Evolutionary conservation across 73 alveolate genomes (phyloP), one percentile per base, ranked within the genome.

Genomic region (Paramecium bursaria): DNA sequence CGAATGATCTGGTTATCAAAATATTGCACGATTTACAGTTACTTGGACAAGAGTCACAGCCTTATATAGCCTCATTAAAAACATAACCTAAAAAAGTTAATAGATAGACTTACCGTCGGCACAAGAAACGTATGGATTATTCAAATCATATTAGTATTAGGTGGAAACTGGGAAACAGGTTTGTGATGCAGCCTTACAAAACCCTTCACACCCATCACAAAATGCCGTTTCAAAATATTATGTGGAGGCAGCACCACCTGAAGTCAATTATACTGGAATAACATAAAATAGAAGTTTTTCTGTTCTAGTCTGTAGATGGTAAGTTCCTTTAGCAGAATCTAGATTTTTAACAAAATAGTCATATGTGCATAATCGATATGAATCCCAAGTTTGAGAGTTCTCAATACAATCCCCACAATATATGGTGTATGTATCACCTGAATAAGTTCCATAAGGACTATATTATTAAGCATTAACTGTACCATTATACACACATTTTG

Each of bases 361-460:
- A 42, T 67, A 67, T 67, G 82, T 67, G 7, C 82, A 67, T 4
- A 13, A 25, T 19, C 82, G 10, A 9, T 53, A 39, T 35, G 33
- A 25, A 67, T 67, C 82, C 82, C 82, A 67, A 11, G 47, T 42
- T 21, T 67, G 4, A 33, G 60, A 21, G 13, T 67, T 67, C 33
- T 67, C 82, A 21, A 67, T 21, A 67, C 82, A 67, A 42, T 67
- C 82, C 14, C 82, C 82, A 39, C 82, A 67, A 67, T 67, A 67
- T 11, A 11, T 25, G 44, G 26, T 67, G 44, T 31, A 31, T n/a
- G n/a, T n/a, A 10, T 44, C 82, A 6, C 44, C 82, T 25, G 33
- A 25, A 42, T 30, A 67, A 9, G 26, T 67, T 21, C 19, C 7
- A 19, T 67, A 67, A 3, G 82, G 82, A 39, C 82, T 67, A 67